Conservation (phyloP, 2,329 filamentous ascomycete species). For the Aspergillus aculeatus region DNA sequence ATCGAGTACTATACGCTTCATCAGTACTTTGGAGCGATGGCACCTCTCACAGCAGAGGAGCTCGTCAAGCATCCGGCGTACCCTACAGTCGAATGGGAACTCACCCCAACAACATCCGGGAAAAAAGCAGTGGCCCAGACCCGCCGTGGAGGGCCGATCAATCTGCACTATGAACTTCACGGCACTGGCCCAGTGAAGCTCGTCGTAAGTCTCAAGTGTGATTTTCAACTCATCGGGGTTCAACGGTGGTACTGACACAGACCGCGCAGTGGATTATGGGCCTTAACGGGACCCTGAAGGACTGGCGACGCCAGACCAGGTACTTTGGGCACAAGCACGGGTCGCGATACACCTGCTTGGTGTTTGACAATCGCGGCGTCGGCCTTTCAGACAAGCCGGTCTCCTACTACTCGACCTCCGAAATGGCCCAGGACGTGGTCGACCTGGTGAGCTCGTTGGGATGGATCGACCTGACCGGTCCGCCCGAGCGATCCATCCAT, state of each 20-base stretch:
- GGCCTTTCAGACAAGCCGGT: conserved; percentile 76
- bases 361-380: conserved; percentile 83
- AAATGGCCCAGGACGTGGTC: conserved; percentile 77
- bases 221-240: background rate
- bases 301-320: conserved; percentile 81
- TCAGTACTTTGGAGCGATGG: conserved; percentile 10
- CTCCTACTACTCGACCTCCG: conserved; percentile 73
- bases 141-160: conserved; percentile 67
- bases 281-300: conserved; percentile 64
- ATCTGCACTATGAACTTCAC: conserved; percentile 77
- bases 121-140: conserved; percentile 63
- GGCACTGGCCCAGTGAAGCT: conserved; percentile 70
- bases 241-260: background rate
- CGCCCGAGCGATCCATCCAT: conserved; percentile 56
- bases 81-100: conserved; percentile 35
- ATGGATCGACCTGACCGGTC: conserved; percentile 54
- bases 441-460: conserved; percentile 68
- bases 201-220: conserved; percentile 58
- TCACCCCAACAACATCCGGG: conserved; percentile 65
- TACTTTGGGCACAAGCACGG: conserved; percentile 73
- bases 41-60: conserved; percentile 32
- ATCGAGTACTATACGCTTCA: background rate
- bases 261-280: conserved; percentile 71
- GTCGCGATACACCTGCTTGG: conserved; percentile 68
- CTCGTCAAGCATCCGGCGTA: conserved; percentile 34